phyloP scores from a whole-genome alignment of 192 early-diverging fungal species.

The Podila epicladia region DNA sequence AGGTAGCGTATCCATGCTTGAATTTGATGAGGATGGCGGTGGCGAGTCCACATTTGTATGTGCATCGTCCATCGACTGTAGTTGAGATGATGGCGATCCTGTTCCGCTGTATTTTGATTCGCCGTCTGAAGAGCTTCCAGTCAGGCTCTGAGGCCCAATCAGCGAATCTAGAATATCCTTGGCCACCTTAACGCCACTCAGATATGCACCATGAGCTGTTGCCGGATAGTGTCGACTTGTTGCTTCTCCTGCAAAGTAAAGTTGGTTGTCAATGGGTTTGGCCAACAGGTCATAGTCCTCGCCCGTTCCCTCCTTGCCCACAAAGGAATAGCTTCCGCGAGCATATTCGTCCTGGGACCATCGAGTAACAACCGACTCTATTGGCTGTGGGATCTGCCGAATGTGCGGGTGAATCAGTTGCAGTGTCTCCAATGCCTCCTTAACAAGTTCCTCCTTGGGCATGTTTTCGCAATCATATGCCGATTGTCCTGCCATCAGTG shows the following conservation, averaged over 20 bases:
- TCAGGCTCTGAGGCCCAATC: conserved; percentile 27
- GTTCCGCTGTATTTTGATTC: background rate
- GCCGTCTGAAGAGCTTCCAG: background rate
- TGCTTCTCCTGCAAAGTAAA: conserved; percentile 49
- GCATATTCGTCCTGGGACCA: conserved; percentile 49
- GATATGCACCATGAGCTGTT: conserved; percentile 44
- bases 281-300: conserved; percentile 39
- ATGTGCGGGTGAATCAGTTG: conserved; percentile 24
- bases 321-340: conserved; percentile 45
- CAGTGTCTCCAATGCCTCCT: conserved; percentile 32
- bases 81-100: background rate
- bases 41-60: conserved; percentile 9
- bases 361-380: conserved; percentile 33
- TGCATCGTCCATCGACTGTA: conserved; percentile 18
- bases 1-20: background rate
- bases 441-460: conserved; percentile 28
- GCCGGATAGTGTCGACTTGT: conserved; percentile 43
- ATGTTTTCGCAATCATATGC: conserved; percentile 40
- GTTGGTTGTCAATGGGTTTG: conserved; percentile 27
- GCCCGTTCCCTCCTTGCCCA: conserved; percentile 29
- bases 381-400: conserved; percentile 13
- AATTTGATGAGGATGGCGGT: conserved; percentile 3
- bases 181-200: conserved; percentile 34
- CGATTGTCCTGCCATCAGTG: conserved; percentile 46
- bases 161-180: conserved; percentile 40